Conservation (phyloP, 805 yeast genomes). For the Kodamaea laetipori region DNA sequence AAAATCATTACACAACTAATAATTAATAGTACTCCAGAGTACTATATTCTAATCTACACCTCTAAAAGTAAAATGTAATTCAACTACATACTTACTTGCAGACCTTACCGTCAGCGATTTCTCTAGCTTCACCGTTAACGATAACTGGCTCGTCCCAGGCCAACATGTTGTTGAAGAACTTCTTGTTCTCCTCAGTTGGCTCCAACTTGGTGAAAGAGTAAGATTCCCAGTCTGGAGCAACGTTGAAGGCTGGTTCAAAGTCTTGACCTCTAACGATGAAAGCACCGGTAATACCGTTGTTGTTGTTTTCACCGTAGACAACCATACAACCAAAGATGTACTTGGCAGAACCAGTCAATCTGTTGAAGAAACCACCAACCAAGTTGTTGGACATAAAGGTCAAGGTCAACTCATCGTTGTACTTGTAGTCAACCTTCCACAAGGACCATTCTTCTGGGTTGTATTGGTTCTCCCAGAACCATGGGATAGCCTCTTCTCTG, state of each 20-base stretch:
- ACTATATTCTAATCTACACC: too few species aligned
- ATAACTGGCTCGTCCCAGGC: constrained; percentile 96
- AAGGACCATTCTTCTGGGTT: constrained; percentile 92
- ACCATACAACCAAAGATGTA: constrained; percentile 91
- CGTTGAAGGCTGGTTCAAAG: constrained; percentile 85
- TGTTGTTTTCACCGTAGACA: constrained; percentile 98
- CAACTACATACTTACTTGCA: constrained; percentile 61
- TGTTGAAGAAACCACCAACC: constrained; percentile 97
- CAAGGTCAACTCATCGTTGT: constrained; percentile 95
- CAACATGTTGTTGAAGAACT: constrained; percentile 85
- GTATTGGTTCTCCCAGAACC: constrained; percentile 93
- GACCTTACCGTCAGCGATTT: constrained; percentile 97
- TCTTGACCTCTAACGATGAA: constrained; percentile 96
- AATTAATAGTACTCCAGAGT: too few species aligned
- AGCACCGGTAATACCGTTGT: constrained; percentile 96
- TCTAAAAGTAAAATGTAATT: neutral
- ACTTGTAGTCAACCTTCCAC: constrained; percentile 94
- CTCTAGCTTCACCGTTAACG: constrained; percentile 76
- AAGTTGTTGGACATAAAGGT: constrained; percentile 98
- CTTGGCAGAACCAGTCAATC: constrained; percentile 88
- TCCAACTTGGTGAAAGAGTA: constrained; percentile 83
- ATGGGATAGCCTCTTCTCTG: constrained; percentile 89
- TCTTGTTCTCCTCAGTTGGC: constrained; percentile 73
- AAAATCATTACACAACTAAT: too few species aligned
- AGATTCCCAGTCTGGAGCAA: constrained; percentile 99